Evolutionary conservation across 2,329 filamentous ascomycete species (phyloP).

Genomic region (Colletotrichum cereale): DNA sequence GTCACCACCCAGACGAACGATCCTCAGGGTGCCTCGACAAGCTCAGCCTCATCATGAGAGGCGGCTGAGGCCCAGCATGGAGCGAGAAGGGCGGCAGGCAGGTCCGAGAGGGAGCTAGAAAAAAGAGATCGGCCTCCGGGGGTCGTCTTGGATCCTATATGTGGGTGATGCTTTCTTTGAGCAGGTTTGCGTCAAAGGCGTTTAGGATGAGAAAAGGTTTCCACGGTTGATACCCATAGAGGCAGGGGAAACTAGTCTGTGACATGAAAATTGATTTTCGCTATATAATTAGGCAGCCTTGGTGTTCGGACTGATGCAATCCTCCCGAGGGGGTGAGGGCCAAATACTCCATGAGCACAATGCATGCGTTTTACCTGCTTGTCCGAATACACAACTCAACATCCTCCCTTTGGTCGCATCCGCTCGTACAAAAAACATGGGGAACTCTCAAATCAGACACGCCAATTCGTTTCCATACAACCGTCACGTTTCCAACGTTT

Average conservation of each 20-base stretch:
- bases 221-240: constrained; percentile 33
- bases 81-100: background rate
- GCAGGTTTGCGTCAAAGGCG: constrained; percentile 27
- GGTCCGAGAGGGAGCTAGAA: background rate
- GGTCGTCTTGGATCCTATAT: background rate
- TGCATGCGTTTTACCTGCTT: constrained; percentile 16
- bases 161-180: background rate
- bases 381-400: constrained; percentile 1
- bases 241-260: background rate
- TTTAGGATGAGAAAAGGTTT: background rate
- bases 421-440: constrained; percentile 3
- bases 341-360: constrained; percentile 15
- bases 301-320: constrained; percentile 5
- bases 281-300: constrained; percentile 16
- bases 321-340: background rate
- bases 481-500: background rate
- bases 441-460: background rate
- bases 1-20: constrained; percentile 62
- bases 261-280: constrained; percentile 5
- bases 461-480: background rate
- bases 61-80: background rate
- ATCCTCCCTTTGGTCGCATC: background rate
- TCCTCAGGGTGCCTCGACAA: constrained; percentile 42
- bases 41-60: background rate
- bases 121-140: background rate